phyloP scores from a whole-genome alignment of 495 filamentous ascomycete genomes.

The Penicillium malachiteum region DNA sequence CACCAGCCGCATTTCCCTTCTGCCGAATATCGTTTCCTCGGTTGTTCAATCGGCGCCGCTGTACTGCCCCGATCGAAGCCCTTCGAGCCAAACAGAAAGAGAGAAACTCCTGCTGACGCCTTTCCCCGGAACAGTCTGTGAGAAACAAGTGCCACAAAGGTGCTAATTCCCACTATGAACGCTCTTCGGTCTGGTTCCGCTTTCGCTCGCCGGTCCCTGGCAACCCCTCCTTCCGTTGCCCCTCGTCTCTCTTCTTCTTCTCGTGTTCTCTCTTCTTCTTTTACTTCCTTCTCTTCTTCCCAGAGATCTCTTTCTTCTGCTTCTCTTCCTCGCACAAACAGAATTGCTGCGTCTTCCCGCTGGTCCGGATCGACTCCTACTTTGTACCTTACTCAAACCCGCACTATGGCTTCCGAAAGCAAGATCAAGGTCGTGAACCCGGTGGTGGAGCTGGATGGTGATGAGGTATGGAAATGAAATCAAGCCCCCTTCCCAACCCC shows the following conservation, averaged over 20 bases:
- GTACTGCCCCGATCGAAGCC: background rate
- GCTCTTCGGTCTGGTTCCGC: constrained; percentile 46
- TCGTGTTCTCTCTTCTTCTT: constrained; percentile 26
- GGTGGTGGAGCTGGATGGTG: constrained; percentile 94
- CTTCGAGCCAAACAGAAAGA: constrained; percentile 24
- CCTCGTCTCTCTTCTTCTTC: constrained; percentile 36
- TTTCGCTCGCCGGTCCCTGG: constrained; percentile 38
- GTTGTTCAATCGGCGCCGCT: constrained; percentile 20
- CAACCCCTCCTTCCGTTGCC: constrained; percentile 33
- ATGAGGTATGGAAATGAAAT: constrained; percentile 60
- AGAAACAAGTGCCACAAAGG: no score
- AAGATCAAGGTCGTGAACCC: constrained; percentile 99
- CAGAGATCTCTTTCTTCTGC: constrained; percentile 30
- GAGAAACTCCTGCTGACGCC: constrained; percentile 20
- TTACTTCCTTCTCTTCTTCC: constrained; percentile 21
- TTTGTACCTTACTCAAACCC: constrained; percentile 34
- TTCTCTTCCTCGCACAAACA: constrained; percentile 27
- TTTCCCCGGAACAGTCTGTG: constrained; percentile 3
- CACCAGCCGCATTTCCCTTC: constrained; percentile 25
- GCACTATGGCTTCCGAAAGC: constrained; percentile 47
- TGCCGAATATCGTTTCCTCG: constrained; percentile 34
- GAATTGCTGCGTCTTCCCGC: constrained; percentile 32
- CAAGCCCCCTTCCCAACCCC: constrained; percentile 2
- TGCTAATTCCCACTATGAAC: constrained; percentile 23
- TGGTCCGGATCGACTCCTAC: constrained; percentile 34